Evolutionary conservation across 768 basidiomycete genomes (phyloP).

Genomic region (Leccinum pellstonianum): DNA sequence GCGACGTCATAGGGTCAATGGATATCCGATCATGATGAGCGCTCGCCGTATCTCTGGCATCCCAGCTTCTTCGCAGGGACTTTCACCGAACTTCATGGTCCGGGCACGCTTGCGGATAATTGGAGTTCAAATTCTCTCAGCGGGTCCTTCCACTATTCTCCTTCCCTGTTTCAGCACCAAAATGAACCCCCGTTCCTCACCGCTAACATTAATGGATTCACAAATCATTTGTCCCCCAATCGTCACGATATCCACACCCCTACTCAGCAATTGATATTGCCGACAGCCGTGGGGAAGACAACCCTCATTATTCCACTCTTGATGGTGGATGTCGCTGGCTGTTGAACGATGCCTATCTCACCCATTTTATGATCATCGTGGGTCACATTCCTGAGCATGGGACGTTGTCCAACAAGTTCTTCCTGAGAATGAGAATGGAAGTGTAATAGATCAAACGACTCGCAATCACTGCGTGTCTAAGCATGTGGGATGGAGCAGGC

Average conservation of each 20-base stretch:
- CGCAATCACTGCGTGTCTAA: neutral
- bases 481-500: neutral
- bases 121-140: neutral
- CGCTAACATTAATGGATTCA: neutral
- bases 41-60: neutral
- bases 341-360: too few relatives aligned
- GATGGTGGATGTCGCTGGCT: neutral
- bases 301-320: neutral
- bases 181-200: neutral
- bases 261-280: neutral
- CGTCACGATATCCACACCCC: neutral
- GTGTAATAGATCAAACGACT: neutral
- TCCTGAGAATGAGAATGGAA: neutral
- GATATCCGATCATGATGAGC: too few relatives aligned
- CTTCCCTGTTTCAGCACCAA: too few relatives aligned
- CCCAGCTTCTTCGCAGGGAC: neutral
- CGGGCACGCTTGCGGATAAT: neutral
- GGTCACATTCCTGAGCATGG: too few relatives aligned
- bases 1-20: too few relatives aligned
- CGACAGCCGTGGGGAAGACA: neutral
- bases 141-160: neutral
- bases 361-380: too few relatives aligned
- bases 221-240: neutral
- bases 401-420: too few relatives aligned
- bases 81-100: neutral